Percentiles rank a stretch among this genome's conserved stretches.
phyloP scores from a whole-genome alignment of 2,329 filamentous ascomycete species.

The Tolypocladium inflatum region DNA sequence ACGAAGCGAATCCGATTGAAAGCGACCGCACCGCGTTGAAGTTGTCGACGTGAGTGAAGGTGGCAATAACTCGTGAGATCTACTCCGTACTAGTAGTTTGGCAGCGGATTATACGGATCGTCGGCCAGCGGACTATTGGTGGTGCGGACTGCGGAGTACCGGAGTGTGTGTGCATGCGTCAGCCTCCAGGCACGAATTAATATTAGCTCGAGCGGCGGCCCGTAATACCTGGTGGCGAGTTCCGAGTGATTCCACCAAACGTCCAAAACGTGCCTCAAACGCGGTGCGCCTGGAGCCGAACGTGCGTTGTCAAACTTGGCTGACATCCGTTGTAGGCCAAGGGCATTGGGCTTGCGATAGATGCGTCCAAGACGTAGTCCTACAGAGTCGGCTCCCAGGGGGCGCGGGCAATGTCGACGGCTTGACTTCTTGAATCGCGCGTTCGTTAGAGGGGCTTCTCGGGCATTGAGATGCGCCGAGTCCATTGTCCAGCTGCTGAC shows the following conservation, averaged over 20 bases:
- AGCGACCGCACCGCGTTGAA: neutral
- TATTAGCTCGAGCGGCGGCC: neutral
- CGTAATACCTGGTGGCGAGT: neutral
- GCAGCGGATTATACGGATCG: neutral
- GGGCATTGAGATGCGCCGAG: neutral
- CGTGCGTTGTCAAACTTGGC: neutral
- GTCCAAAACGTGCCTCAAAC: neutral
- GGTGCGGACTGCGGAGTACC: neutral
- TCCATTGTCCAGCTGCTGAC: neutral
- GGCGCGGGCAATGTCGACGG: neutral
- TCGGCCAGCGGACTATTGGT: neutral
- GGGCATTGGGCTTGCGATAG: too few relatives aligned
- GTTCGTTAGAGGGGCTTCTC: neutral
- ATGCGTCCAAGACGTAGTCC: rapidly evolving
- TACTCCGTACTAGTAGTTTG: neutral
- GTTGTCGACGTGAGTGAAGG: neutral
- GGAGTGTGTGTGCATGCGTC: neutral
- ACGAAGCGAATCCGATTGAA: neutral
- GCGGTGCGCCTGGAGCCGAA: neutral
- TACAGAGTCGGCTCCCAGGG: neutral
- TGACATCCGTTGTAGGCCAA: too few relatives aligned
- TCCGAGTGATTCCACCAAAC: neutral
- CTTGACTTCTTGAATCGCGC: neutral
- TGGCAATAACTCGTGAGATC: neutral
- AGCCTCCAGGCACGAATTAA: neutral